Base-by-base conservation (phyloP, 2,329 filamentous ascomycete species). In the Pseudopyricularia javanii region DNA sequence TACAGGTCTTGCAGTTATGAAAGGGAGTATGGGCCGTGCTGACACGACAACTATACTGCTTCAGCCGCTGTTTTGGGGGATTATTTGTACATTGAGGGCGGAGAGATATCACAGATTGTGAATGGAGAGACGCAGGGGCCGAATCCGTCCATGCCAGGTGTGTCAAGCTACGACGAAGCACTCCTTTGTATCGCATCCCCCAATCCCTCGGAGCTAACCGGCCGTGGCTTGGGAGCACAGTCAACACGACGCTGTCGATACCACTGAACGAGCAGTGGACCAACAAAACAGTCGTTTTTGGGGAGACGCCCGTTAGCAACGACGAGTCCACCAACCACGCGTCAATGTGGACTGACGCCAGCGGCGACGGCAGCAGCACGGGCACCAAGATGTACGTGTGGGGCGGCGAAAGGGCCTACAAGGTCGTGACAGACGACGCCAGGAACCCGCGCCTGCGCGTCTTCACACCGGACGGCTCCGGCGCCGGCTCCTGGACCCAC, bases 41-140 rank as follows among this genome's bases (percentile, higher is more conserved):
- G 7, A 12, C 32, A 12, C 32, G 32, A 12, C 32, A 33, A 33
- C 32, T 33, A 33, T 33, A 12, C 32, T 33, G 12, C 7, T 11
- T 43, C 5, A 43, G 37, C 22, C 7, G 51, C 47, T 14, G 47
- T 49, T 8, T 9, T 53, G 14, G 51, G 51, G 14, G 32, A 53
- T 4, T 20, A 49, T 20, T 32, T 53, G 7, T 53, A 53, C 33
- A 49, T 53, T 33, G 51, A 53, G 15, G 51, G 34, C 24, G 51
- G 51, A 11, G 45, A 53, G 33, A 14, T 53, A n/a, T 22, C 37
- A 2, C 17, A 20, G 4, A 43, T 20, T 7, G 5, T n/a, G 2
- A 20, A 20, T 9, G n/a, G 35, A 1, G 5, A 40, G 35, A 8
- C 8, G 1, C n/a, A 17, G 15, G 15, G 9, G 6, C 6, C 15